phyloP scores from a whole-genome alignment of 164 flowering plant species.

The Aristolochia californica region DNA sequence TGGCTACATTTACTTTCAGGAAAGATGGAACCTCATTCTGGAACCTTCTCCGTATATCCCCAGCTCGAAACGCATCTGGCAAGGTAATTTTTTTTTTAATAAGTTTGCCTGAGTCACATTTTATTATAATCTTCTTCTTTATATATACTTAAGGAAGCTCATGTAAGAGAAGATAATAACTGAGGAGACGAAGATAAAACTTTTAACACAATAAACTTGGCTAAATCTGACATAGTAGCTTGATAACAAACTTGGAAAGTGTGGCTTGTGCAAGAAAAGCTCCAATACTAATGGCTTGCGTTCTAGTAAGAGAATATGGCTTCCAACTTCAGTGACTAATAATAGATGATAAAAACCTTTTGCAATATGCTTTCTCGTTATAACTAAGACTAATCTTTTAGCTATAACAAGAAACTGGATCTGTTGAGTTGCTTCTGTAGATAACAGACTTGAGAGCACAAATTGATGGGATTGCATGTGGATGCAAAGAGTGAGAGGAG shows the following conservation, averaged over 20 bases:
- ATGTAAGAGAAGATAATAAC: not conserved
- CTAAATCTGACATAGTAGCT: not conserved
- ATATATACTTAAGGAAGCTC: not conserved
- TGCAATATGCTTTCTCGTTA: too few species aligned
- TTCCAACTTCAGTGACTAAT: too few species aligned
- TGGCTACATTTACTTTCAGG: constrained; percentile 31
- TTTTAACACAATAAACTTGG: not conserved
- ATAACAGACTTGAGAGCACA: too few species aligned
- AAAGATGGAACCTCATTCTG: constrained; percentile 75
- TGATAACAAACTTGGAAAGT: not conserved
- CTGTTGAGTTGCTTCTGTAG: too few species aligned
- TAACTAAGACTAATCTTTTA: too few species aligned
- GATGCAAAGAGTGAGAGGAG: not conserved
- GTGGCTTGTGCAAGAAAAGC: too few species aligned
- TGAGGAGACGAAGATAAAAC: not conserved
- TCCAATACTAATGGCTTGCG: too few species aligned
- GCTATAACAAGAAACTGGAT: too few species aligned
- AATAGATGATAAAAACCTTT: too few species aligned
- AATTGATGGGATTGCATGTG: not conserved
- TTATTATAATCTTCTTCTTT: not conserved
- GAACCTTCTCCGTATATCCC: constrained; percentile 84
- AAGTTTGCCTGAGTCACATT: too few species aligned
- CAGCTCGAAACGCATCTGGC: constrained; percentile 82
- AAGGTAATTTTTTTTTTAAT: too few species aligned
- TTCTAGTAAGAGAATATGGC: too few species aligned